phyloP scores from a whole-genome alignment of 1,139 yeast species.

The Sugiyamaella paludigena region DNA sequence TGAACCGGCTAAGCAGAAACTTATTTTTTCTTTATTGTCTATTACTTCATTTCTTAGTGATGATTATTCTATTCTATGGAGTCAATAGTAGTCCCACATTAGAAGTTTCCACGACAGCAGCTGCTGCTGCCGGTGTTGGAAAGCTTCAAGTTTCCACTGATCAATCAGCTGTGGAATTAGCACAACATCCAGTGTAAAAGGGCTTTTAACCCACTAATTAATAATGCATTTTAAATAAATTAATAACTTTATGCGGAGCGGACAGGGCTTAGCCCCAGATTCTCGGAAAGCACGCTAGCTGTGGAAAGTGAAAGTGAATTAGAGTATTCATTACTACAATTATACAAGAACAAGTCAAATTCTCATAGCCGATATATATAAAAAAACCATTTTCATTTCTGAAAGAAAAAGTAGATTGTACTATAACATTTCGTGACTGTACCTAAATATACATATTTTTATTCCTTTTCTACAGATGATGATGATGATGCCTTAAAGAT shows the following conservation, averaged over 20 bases:
- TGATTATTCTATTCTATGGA: slow-evolving; percentile 45
- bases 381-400: slow-evolving; percentile 10
- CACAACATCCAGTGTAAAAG: slow-evolving; percentile 4
- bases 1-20: slow-evolving; percentile 70
- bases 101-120: slow-evolving; percentile 5
- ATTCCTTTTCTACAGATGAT: slow-evolving; percentile 10
- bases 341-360: not conserved
- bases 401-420: too few species aligned
- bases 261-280: slow-evolving; percentile 7
- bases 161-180: slow-evolving; percentile 4
- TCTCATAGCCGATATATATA: not conserved
- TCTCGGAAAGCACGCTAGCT: not conserved
- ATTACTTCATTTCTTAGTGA: slow-evolving; percentile 70
- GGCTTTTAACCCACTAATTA: too few species aligned
- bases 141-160: not conserved
- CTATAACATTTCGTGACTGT: not conserved
- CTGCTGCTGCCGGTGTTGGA: not conserved
- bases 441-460: slow-evolving; percentile 10
- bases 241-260: not conserved
- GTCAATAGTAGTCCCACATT: slow-evolving; percentile 7
- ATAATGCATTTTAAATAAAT: not conserved
- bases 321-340: too few species aligned
- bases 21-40: slow-evolving; percentile 71
- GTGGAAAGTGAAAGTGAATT: not conserved
- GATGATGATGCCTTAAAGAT: slow-evolving; percentile 4